Evolutionary conservation across 768 basidiomycete species (phyloP), one percentile per base, ranked within the genome.

Genomic region (Hygrocybe punicea): DNA sequence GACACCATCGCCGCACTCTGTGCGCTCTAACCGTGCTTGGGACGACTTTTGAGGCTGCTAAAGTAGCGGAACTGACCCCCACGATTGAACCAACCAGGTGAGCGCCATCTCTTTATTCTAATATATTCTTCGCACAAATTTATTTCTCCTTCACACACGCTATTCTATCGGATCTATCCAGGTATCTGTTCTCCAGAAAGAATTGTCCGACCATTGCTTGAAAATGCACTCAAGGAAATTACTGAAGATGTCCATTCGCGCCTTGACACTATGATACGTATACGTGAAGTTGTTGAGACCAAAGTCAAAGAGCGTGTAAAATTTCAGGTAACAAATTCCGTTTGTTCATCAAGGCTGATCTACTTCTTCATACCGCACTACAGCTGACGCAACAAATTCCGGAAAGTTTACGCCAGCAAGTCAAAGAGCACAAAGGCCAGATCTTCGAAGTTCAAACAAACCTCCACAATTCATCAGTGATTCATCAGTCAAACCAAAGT

Each of bases 61-160:
- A n/a, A n/a, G n/a, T n/a, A n/a, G n/a, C n/a, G n/a, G 67, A 72
- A 7, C 61, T 82, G 25, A 74, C 75, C 16, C 73, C 78, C 4
- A 76, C 78, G 17, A 71, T 80, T 37, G 78, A 80, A 56, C 70
- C 4, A 70, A 77, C 36, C 74, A 82, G 68, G 82, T 81, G 46
- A 42, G 73, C 63, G 16, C 6, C 14, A 19, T n/a, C 36, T 40
- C 7, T 16, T 45, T 17, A 14, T 23, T 49, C 25, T 33, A n/a
- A n/a, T n/a, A n/a, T n/a, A n/a, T n/a, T n/a, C n/a, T n/a, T 45
- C n/a, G 13, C 37, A 46, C 9, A 55, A 24, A 39, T 14, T 57
- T 29, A 59, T 51, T 62, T 56, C 42, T 56, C 33, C 23, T 16
- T 16, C 7, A 10, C n/a, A n/a, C n/a, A n/a, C n/a, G n/a, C n/a